phyloP scores from a whole-genome alignment of 768 basidiomycete species.

The Lentinula aciculospora region DNA sequence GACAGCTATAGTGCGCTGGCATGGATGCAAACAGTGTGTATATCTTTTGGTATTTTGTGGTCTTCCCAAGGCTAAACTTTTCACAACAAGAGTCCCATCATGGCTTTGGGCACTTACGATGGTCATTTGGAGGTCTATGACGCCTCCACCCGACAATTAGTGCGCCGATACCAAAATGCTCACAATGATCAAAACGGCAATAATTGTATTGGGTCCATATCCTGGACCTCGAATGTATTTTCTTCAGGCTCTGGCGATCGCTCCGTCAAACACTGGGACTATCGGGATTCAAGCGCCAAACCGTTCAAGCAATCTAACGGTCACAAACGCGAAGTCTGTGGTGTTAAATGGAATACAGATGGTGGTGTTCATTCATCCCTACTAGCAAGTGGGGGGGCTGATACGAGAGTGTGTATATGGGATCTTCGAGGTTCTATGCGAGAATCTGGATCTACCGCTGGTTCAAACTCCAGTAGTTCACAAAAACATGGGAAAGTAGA shows the following conservation, averaged over 20 bases:
- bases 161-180: constrained; percentile 56
- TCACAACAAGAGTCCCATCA: constrained; percentile 58
- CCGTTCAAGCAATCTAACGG: constrained; percentile 45
- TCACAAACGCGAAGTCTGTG: constrained; percentile 70
- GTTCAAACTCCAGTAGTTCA: too few species aligned
- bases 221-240: constrained; percentile 64
- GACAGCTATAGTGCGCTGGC: constrained; percentile 60
- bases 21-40: constrained; percentile 47
- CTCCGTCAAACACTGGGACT: constrained; percentile 64
- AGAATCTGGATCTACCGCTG: background rate
- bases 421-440: constrained; percentile 44
- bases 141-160: constrained; percentile 44
- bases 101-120: constrained; percentile 67
- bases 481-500: background rate
- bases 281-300: constrained; percentile 43
- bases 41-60: background rate
- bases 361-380: constrained; percentile 31
- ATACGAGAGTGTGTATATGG: constrained; percentile 79
- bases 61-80: background rate
- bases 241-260: constrained; percentile 70
- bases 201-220: constrained; percentile 51
- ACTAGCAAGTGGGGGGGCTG: constrained; percentile 70
- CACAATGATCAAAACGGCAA: constrained; percentile 54
- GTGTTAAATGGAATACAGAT: constrained; percentile 58
- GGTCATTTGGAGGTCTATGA: constrained; percentile 73